Base-by-base conservation (phyloP, 768 basidiomycete species). In the Lepiota venenata region DNA sequence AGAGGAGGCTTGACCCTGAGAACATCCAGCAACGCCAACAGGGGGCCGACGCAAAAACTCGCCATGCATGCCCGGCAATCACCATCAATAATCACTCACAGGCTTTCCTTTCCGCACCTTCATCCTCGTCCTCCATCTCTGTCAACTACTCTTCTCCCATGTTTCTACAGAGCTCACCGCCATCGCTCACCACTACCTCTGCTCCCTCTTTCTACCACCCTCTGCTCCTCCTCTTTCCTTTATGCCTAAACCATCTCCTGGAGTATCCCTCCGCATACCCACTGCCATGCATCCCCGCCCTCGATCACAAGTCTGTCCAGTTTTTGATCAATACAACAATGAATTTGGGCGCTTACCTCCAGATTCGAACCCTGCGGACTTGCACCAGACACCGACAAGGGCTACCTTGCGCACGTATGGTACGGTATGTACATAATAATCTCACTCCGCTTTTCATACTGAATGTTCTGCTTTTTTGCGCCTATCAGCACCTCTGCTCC, bases 21-120 rank as follows among this genome's bases (percentile, higher is more conserved):
- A 82, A 76, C 0, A 83, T 87, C 54, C 54, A 72, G 6, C 72
- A 71, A 41, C 71, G 86, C 47, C 86, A 87, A 61, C 78, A 78
- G 45, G 85, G 85, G 61, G 79, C 81, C 6, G 79, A 84, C 12
- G 69, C 74, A 14, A 74, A 75, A 27, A 79, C 79, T 35, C 74
- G 74, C 37, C 67, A 69, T 29, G 71, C 74, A 45, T 71, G 79
- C 47, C 70, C 73, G 54, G 67, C 64, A 29, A 56, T 69, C 40
- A 60, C 63, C 35, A 60, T 61, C 37, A 58, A n/a, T 22, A 69
- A 69, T 43, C 48, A 51, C 20, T 35, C 22, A 25, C 50, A 43
- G 25, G 35, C 21, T 7, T 27, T 39, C 18, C 47, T 25, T 25
- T 25, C 58, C 5, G 50, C 56, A 12, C 47, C 56, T n/a, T 44